These are phyloP conservation scores for Alloteropsis semialata DNA, from an alignment of 176 grass and related monocot species.

Conservation along the genomic window DNA sequence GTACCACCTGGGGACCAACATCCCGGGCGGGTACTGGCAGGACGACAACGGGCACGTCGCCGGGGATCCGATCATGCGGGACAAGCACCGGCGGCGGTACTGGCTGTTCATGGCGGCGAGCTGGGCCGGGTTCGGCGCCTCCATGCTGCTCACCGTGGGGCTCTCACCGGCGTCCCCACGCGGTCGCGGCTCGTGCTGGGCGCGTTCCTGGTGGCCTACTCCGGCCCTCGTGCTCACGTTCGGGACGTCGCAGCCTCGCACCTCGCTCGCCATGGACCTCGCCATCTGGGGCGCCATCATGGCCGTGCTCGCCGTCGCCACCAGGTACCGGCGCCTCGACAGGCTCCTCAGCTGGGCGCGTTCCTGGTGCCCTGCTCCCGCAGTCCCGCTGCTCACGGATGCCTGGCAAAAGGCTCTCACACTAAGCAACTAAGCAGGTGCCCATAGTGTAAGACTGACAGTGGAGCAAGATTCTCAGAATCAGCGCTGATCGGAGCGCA, in stretches of 20 bases:
- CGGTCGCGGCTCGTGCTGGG: background rate
- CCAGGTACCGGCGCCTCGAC: background rate
- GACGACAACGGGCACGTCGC: constrained; percentile 8
- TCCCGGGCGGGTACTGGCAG: constrained; percentile 38
- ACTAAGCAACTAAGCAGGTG: background rate
- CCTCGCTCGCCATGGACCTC: background rate
- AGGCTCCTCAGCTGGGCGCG: background rate
- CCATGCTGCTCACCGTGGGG: constrained; percentile 21
- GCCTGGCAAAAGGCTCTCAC: background rate
- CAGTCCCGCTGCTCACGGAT: too few relatives aligned
- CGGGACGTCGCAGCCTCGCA: constrained; percentile 13
- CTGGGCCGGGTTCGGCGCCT: constrained; percentile 23
- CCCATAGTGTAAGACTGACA: background rate
- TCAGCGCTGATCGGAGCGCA: constrained; percentile 5
- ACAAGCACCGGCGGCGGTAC: constrained; percentile 23
- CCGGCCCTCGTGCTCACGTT: constrained; percentile 26
- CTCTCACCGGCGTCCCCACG: constrained; percentile 18
- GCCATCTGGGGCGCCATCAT: background rate
- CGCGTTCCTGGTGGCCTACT: constrained; percentile 24
- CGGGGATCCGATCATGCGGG: constrained; percentile 37
- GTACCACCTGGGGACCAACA: constrained; percentile 33
- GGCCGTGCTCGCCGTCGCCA: background rate
- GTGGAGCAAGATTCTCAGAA: background rate
- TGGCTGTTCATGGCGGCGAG: constrained; percentile 39
- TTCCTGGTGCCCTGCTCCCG: too few relatives aligned